These are phyloP conservation scores for Cruciata laevipes DNA, from an alignment of 257 asterid genomes.

Conservation along the genomic window DNA sequence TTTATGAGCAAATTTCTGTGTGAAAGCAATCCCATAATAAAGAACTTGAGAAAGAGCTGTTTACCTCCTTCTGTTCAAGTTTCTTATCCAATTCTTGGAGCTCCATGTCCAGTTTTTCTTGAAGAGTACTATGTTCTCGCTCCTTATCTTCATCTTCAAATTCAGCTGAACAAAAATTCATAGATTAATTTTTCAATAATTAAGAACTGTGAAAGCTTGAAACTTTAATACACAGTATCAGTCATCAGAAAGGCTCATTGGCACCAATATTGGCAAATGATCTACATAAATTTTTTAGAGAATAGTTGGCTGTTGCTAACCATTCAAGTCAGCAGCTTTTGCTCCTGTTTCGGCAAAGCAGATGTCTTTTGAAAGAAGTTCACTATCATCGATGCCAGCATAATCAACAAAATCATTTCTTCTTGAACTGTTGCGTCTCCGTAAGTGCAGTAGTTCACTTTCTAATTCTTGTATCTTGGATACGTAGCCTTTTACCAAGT, in stretches of 20 bases:
- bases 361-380: slow-evolving; percentile 33
- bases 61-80: slow-evolving; percentile 93
- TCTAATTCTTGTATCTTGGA: slow-evolving; percentile 75
- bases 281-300: neutral
- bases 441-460: slow-evolving; percentile 48
- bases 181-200: slow-evolving; percentile 9
- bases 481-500: slow-evolving; percentile 57
- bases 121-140: slow-evolving; percentile 85
- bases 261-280: neutral
- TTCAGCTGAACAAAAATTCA: slow-evolving; percentile 40
- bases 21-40: neutral
- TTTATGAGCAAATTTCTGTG: neutral
- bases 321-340: slow-evolving; percentile 41
- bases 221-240: neutral
- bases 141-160: slow-evolving; percentile 76
- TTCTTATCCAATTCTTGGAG: slow-evolving; percentile 80
- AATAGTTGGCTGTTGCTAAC: slow-evolving; percentile 31
- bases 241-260: neutral
- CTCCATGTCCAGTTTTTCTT: slow-evolving; percentile 77
- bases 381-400: slow-evolving; percentile 47
- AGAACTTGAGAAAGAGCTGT: neutral
- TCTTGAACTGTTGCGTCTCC: slow-evolving; percentile 35
- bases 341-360: slow-evolving; percentile 41
- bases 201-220: neutral
- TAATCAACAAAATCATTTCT: slow-evolving; percentile 32